Conservation (phyloP, 768 basidiomycete species). For the Lentinula aciculospora region DNA sequence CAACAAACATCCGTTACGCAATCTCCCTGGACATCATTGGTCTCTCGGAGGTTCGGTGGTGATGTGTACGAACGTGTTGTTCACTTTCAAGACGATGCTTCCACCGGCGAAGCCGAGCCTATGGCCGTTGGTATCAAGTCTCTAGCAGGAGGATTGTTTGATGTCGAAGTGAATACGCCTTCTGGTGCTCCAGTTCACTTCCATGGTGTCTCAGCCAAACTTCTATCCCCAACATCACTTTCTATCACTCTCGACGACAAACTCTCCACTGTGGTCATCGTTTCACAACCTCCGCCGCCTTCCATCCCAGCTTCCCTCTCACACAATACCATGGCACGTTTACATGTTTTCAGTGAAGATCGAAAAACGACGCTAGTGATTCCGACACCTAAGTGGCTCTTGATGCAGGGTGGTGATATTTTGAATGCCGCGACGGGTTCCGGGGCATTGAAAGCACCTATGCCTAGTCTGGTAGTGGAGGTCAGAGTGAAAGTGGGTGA, state of each 20-base stretch:
- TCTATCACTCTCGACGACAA: constrained; percentile 47
- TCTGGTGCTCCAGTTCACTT: constrained; percentile 29
- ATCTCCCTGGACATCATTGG: constrained; percentile 67
- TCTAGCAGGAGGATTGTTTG: constrained; percentile 37
- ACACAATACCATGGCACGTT: constrained; percentile 57
- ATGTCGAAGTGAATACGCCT: constrained; percentile 42
- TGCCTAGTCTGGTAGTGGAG: constrained; percentile 93
- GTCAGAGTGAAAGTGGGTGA: constrained; percentile 77
- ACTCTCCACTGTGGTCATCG: constrained; percentile 57
- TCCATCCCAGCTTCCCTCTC: constrained; percentile 49
- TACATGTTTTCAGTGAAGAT: constrained; percentile 69
- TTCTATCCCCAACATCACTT: constrained; percentile 49
- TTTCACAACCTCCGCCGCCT: constrained; percentile 60
- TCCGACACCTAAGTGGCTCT: constrained; percentile 68
- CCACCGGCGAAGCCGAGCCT: constrained; percentile 26
- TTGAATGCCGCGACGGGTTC: constrained; percentile 38
- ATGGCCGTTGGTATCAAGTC: constrained; percentile 36
- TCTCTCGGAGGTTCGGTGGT: constrained; percentile 75
- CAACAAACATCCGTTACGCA: constrained; percentile 17
- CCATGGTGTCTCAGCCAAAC: constrained; percentile 47
- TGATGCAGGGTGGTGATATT: constrained; percentile 58
- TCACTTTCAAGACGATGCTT: constrained; percentile 53
- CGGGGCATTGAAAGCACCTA: constrained; percentile 74
- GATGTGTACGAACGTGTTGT: constrained; percentile 60
- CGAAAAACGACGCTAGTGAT: constrained; percentile 60